These are phyloP conservation scores for Metarhizium rileyi DNA, from an alignment of 2,329 filamentous ascomycete species.

Conservation along the genomic window DNA sequence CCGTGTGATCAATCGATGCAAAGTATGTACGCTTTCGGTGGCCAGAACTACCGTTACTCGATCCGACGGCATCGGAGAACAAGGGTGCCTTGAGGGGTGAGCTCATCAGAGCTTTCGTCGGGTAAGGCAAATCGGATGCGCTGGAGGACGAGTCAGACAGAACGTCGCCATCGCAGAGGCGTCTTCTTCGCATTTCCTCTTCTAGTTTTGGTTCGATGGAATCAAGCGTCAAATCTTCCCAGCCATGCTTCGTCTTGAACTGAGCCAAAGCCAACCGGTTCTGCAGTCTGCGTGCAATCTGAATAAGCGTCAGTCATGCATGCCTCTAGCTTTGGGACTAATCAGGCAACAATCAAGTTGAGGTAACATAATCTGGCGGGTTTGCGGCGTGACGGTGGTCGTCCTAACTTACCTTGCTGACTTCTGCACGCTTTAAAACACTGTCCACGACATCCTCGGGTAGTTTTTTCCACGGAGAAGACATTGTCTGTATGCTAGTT, in stretches of 20 bases:
- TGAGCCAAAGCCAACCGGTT: conserved; percentile 91
- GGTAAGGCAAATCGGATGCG: conserved; percentile 67
- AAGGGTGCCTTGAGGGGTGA: conserved; percentile 75
- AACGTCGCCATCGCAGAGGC: conserved; percentile 60
- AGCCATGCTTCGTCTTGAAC: conserved; percentile 94
- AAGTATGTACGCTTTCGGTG: conserved; percentile 56
- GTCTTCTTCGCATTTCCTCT: conserved; percentile 66
- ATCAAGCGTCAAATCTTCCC: conserved; percentile 81
- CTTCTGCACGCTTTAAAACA: conserved; percentile 63
- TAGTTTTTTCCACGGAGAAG: conserved; percentile 53
- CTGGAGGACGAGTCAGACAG: conserved; percentile 82
- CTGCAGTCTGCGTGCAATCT: conserved; percentile 91
- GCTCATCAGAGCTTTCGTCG: conserved; percentile 61
- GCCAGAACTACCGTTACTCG: conserved; percentile 57
- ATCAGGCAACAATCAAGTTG: neutral
- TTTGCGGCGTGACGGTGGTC: neutral
- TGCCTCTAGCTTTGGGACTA: neutral
- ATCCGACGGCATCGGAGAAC: conserved; percentile 73
- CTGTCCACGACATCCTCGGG: conserved; percentile 56
- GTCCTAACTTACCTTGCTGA: conserved; percentile 56
- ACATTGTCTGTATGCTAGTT: conserved; percentile 31
- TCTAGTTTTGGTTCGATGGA: conserved; percentile 77
- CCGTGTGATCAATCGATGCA: conserved; percentile 44
- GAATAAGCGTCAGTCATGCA: neutral
- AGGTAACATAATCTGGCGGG: neutral